These are phyloP conservation scores for Euptelea pleiosperma DNA, from an alignment of 164 flowering plant genomes.

Conservation along the genomic window DNA sequence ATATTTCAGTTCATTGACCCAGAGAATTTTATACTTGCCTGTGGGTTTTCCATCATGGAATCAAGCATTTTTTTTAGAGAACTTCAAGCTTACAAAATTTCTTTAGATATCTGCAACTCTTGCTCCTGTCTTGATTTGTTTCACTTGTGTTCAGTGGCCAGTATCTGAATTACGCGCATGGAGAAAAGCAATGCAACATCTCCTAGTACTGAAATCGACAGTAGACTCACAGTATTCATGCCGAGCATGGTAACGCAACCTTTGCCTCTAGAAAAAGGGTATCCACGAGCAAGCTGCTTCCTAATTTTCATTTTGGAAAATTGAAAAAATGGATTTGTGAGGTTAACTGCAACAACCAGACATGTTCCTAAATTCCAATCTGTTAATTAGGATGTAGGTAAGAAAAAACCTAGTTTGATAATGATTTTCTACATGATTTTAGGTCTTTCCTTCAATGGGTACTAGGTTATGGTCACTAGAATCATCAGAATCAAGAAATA, in stretches of 20 bases:
- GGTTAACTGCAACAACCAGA: background rate
- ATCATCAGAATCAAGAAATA: no score
- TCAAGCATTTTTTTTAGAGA: constrained; percentile 87
- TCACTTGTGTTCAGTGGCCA: constrained; percentile 85
- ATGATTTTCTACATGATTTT: no score
- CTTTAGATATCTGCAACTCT: constrained; percentile 56
- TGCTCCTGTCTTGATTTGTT: constrained; percentile 60
- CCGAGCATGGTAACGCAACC: constrained; percentile 93
- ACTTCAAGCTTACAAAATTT: constrained; percentile 82
- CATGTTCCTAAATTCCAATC: background rate
- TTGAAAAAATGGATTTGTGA: constrained; percentile 3
- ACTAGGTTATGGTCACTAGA: no score
- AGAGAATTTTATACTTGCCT: constrained; percentile 11
- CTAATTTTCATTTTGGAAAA: constrained; percentile 75
- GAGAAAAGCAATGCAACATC: constrained; percentile 88
- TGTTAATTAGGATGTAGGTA: no score
- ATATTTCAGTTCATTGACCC: constrained; percentile 1
- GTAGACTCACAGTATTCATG: constrained; percentile 96
- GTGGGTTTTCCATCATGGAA: constrained; percentile 87
- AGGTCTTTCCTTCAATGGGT: no score
- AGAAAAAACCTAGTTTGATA: no score
- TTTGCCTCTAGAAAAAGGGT: constrained; percentile 94
- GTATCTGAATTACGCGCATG: constrained; percentile 72
- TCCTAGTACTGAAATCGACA: constrained; percentile 88
- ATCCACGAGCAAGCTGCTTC: constrained; percentile 93